These are phyloP conservation scores for Tricholoma sp. DNA, from an alignment of 768 basidiomycete species.

Conservation along the genomic window DNA sequence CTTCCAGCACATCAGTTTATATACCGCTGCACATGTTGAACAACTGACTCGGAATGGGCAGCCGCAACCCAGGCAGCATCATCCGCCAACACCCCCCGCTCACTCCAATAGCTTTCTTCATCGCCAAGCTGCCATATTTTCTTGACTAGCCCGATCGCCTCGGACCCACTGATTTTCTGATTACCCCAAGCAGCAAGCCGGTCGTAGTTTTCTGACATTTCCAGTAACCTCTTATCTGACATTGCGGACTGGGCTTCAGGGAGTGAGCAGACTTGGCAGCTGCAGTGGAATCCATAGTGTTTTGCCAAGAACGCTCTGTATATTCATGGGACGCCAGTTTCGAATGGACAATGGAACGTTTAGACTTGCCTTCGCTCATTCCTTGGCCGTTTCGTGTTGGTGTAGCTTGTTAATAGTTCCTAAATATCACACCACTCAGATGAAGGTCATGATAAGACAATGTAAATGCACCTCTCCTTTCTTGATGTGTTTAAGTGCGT, in stretches of 20 bases:
- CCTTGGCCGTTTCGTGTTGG: constrained; percentile 49
- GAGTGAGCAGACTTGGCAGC: constrained; percentile 54
- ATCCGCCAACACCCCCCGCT: constrained; percentile 56
- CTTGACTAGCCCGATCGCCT: constrained; percentile 44
- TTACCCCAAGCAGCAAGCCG: constrained; percentile 47
- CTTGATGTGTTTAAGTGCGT: constrained; percentile 50
- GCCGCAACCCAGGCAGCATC: constrained; percentile 58
- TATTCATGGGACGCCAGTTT: constrained; percentile 1
- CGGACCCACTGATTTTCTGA: constrained; percentile 36
- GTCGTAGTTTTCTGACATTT: constrained; percentile 40
- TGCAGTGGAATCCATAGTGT: constrained; percentile 56
- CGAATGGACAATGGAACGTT: neutral
- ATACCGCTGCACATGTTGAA: neutral
- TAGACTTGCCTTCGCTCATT: constrained; percentile 44
- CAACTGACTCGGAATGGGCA: constrained; percentile 56
- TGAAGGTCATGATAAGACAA: neutral
- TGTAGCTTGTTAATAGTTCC: constrained; percentile 63
- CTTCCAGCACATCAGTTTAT: constrained; percentile 25
- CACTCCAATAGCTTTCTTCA: constrained; percentile 63
- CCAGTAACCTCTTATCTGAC: constrained; percentile 46
- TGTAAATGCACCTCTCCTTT: constrained; percentile 41
- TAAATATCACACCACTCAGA: constrained; percentile 16
- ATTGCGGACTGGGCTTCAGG: constrained; percentile 38
- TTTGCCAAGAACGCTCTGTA: constrained; percentile 42
- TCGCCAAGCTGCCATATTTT: constrained; percentile 55